Percentiles rank a stretch among this genome's conserved stretches.
These are phyloP conservation scores for Madurella fahalii DNA, from an alignment of 2,329 filamentous ascomycete species.

Conservation along the genomic window DNA sequence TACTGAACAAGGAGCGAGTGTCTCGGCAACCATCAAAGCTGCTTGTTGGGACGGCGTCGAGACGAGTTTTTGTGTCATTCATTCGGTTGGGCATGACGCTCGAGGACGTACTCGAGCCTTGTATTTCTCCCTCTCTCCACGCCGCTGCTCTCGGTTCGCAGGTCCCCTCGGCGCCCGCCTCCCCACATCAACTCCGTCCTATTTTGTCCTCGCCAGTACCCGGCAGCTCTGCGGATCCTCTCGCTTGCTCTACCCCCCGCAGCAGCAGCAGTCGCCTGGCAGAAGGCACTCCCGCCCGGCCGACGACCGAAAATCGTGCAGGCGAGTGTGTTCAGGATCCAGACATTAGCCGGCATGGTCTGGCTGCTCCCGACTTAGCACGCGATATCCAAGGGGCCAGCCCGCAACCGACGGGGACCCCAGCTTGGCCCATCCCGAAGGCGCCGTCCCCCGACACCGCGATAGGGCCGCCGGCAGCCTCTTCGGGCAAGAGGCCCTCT, in stretches of 20 bases:
- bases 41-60: constrained; percentile 1
- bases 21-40: neutral
- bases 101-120: constrained; percentile 9
- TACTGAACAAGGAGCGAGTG: neutral
- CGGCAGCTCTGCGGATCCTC: constrained; percentile 16
- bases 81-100: constrained; percentile 17
- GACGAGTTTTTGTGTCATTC: constrained; percentile 1
- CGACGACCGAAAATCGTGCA: constrained; percentile 16
- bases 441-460: constrained; percentile 8
- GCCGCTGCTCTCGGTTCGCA: constrained; percentile 6
- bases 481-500: constrained; percentile 29
- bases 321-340: constrained; percentile 21
- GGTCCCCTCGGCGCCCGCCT: constrained; percentile 1
- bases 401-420: constrained; percentile 1
- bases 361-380: constrained; percentile 25
- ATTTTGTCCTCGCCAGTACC: constrained; percentile 2
- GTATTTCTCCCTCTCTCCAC: constrained; percentile 9
- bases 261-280: constrained; percentile 3
- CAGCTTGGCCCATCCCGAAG: constrained; percentile 5
- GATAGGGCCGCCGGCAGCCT: constrained; percentile 12
- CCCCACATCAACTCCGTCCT: constrained; percentile 7
- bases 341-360: constrained; percentile 31
- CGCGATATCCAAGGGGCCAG: constrained; percentile 16
- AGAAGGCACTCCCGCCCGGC: constrained; percentile 10
- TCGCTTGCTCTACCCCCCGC: constrained; percentile 16